Conservation (phyloP, 2,329 filamentous ascomycete species). For the Aspergillus sp. region DNA sequence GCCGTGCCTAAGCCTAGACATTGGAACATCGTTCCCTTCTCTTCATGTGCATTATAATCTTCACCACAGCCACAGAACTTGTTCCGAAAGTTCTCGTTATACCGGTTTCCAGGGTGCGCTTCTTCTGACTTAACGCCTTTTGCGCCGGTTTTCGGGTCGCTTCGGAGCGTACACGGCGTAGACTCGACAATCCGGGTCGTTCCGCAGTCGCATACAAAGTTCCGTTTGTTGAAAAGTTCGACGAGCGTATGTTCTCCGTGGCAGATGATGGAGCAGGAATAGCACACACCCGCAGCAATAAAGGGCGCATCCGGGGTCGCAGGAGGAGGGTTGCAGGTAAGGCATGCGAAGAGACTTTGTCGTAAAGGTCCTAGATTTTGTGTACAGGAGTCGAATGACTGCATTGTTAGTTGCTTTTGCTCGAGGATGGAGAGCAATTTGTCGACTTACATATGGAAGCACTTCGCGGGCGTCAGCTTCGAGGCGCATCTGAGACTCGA, state of each 20-base stretch:
- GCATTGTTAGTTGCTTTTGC: constrained; percentile 13
- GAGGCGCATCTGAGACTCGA: constrained; percentile 82
- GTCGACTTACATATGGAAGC: constrained; percentile 74
- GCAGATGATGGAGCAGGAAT: constrained; percentile 93
- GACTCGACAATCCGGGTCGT: constrained; percentile 73
- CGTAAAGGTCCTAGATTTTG: constrained; percentile 83
- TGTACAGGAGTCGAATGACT: constrained; percentile 94
- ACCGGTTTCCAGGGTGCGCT: constrained; percentile 70
- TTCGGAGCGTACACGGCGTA: constrained; percentile 73
- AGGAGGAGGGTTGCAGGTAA: constrained; percentile 88
- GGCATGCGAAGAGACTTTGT: constrained; percentile 85
- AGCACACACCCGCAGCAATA: constrained; percentile 82
- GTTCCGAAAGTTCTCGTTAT: constrained; percentile 95
- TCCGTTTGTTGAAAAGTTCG: constrained; percentile 91
- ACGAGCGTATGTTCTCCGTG: constrained; percentile 94
- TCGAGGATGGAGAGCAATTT: background rate
- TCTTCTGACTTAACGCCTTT: constrained; percentile 80
- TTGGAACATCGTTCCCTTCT: constrained; percentile 98
- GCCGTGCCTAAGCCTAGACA: constrained; percentile 80
- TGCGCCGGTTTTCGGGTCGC: constrained; percentile 69
- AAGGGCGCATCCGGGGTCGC: constrained; percentile 61
- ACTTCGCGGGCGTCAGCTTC: constrained; percentile 95
- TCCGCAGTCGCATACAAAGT: constrained; percentile 96
- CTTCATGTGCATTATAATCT: constrained; percentile 81
- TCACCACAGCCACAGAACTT: constrained; percentile 86